phyloP scores from a whole-genome alignment of 1,139 yeast species.

The Diutina scorzettiae region DNA sequence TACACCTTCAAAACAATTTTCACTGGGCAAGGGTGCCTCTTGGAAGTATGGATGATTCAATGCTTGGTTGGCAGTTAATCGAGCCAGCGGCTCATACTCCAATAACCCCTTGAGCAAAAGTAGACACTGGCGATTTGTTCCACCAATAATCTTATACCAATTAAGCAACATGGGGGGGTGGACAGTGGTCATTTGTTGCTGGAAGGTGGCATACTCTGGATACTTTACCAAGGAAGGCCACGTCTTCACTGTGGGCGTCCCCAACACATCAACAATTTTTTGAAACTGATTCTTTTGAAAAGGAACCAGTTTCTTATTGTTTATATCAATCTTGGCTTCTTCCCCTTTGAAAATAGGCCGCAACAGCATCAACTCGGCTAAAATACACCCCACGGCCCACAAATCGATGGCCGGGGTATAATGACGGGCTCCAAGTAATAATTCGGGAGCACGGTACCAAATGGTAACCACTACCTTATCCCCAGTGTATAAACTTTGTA shows the following conservation, averaged over 20 bases:
- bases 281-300: conserved; percentile 88
- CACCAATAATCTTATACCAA: conserved; percentile 82
- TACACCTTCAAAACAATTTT: conserved; percentile 60
- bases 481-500: conserved; percentile 83
- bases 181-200: conserved; percentile 23
- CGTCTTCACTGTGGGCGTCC: conserved; percentile 62
- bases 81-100: conserved; percentile 71
- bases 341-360: conserved; percentile 96
- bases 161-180: conserved; percentile 60
- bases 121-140: conserved; percentile 55
- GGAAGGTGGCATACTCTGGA: conserved; percentile 67
- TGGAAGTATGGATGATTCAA: conserved; percentile 66
- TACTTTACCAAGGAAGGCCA: conserved; percentile 76
- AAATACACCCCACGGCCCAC: conserved; percentile 96
- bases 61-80: conserved; percentile 49
- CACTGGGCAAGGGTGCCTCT: conserved; percentile 53
- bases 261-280: conserved; percentile 80
- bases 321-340: conserved; percentile 81
- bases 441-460: conserved; percentile 96
- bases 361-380: conserved; percentile 80
- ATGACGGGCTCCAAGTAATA: conserved; percentile 81
- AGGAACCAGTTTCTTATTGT: conserved; percentile 78
- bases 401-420: conserved; percentile 91
- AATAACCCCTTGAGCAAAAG: conserved; percentile 52
- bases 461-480: conserved; percentile 97